Conservation (phyloP, 768 basidiomycete genomes). For the Amanita phalloides region DNA sequence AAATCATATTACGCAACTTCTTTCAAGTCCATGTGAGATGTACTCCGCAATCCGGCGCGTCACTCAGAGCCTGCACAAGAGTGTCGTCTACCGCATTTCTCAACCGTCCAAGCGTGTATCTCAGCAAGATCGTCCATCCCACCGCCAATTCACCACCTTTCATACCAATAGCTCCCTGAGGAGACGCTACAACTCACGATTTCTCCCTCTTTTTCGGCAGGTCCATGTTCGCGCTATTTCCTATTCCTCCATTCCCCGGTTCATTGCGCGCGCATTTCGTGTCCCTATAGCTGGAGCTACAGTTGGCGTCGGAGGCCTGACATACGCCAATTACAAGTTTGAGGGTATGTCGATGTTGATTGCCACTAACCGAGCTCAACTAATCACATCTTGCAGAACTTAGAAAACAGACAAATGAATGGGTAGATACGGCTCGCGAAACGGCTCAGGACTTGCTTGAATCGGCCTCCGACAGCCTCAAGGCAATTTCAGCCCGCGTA, state of each 20-base stretch:
- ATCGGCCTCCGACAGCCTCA: constrained; percentile 61
- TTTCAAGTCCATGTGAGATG: background rate
- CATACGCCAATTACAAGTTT: constrained; percentile 94
- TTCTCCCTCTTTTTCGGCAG: constrained; percentile 36
- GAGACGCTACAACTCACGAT: constrained; percentile 28
- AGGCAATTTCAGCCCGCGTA: constrained; percentile 45
- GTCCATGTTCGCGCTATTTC: constrained; percentile 70
- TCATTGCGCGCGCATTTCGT: constrained; percentile 78
- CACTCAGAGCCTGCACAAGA: constrained; percentile 1
- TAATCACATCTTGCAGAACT: constrained; percentile 40
- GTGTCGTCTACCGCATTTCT: background rate
- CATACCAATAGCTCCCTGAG: constrained; percentile 44
- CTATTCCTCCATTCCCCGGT: constrained; percentile 82
- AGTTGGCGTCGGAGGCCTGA: constrained; percentile 82
- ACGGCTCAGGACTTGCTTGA: constrained; percentile 62
- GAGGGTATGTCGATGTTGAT: constrained; percentile 51
- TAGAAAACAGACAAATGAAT: constrained; percentile 53
- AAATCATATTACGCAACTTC: no score
- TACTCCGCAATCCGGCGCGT: background rate
- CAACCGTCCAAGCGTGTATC: constrained; percentile 11
- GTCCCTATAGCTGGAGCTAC: constrained; percentile 85
- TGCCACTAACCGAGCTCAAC: background rate
- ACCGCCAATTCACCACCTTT: constrained; percentile 43
- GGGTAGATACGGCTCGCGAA: constrained; percentile 57
- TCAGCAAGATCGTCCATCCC: constrained; percentile 33